Base-by-base conservation (phyloP, 2,329 filamentous ascomycete genomes). In the Cladobotryum protrusum region DNA sequence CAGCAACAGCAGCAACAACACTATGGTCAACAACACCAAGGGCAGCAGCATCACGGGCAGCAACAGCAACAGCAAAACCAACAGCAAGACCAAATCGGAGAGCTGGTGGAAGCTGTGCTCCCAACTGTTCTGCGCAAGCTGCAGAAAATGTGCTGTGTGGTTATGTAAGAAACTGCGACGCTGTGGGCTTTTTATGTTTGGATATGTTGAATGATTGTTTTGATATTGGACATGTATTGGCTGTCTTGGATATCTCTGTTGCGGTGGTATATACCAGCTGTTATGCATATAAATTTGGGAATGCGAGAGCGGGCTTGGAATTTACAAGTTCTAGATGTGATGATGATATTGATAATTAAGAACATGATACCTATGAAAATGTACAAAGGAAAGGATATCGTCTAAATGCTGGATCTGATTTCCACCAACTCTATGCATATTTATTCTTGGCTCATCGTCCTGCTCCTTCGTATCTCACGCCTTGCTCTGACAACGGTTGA, bases 61-160 rank as follows among this genome's bases (percentile, higher is more conserved):
- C 59, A 66, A 24, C 68, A 71, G 7, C 64, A 67, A 2, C 70
- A 76, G 18, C 67, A 72, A n/a, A n/a, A n/a, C 52, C 72, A 78
- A 55, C 64, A 74, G 52, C 71, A 72, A 49, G 77, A 83, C 57
- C 73, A 83, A 56, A 64, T 81, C 47, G 81, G 79, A 58, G 71
- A 85, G 58, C 60, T 82, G 56, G 75, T 83, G 56, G 79, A 79
- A 64, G 81, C 81, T 64, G 63, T 81, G 32, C 62, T 87, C 57
- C 78, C 79, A 7, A 78, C 72, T 64, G 61, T 88, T 34, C 61
- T 87, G 55, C 77, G 75, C 61, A 83, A 83, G 69, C 64, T 89
- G 64, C 82, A 83, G 65, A 82, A 82, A 67, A 72, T 71, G 52
- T 91, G 86, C 69, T 91, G 87, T 72, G 72, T 81, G 36, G 79